Evolutionary conservation across 2,329 filamentous ascomycete genomes (phyloP).

Genomic region (Blastomyces percursus): DNA sequence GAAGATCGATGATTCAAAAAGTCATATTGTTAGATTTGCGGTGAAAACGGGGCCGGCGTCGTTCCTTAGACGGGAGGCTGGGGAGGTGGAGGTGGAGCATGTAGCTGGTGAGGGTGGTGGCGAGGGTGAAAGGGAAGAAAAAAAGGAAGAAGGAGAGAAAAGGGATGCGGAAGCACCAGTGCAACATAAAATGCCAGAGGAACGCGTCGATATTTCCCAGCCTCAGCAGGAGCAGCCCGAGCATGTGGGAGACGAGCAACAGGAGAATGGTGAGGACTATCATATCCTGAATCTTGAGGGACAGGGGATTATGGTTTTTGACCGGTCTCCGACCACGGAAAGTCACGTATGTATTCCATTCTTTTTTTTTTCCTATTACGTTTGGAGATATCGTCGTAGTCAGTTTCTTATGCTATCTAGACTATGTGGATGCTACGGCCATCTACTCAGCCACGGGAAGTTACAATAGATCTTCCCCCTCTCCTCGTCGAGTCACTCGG

Average conservation of each 20-base stretch:
- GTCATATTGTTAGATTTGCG: slow-evolving; percentile 76
- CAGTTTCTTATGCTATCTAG: slow-evolving; percentile 37
- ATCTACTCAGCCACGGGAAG: slow-evolving; percentile 75
- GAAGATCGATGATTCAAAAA: slow-evolving; percentile 84
- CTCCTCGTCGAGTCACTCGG: slow-evolving; percentile 87
- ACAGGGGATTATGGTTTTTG: slow-evolving; percentile 97
- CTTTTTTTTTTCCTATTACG: background rate
- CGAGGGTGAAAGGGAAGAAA: slow-evolving; percentile 19
- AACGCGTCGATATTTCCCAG: background rate
- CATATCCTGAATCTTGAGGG: slow-evolving; percentile 72
- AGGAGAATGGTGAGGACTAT: slow-evolving; percentile 31
- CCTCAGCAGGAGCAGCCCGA: background rate
- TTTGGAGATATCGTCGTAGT: slow-evolving; percentile 3
- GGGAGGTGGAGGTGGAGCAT: slow-evolving; percentile 17
- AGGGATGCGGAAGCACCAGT: slow-evolving; percentile 19
- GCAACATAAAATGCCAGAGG: slow-evolving; percentile 10
- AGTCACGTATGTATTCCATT: slow-evolving; percentile 57
- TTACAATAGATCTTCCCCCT: slow-evolving; percentile 86
- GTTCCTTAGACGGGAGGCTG: slow-evolving; percentile 41
- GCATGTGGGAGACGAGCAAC: background rate
- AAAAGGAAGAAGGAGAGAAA: slow-evolving; percentile 26
- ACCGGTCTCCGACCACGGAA: slow-evolving; percentile 71
- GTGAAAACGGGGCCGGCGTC: slow-evolving; percentile 60
- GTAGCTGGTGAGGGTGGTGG: slow-evolving; percentile 11
- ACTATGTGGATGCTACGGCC: slow-evolving; percentile 99